A percentile compares a stretch with the other conserved stretches of the same genome.
These are phyloP conservation scores for Eutrema yunnanense DNA, from an alignment of 345 rosid genomes.

Conservation along the genomic window DNA sequence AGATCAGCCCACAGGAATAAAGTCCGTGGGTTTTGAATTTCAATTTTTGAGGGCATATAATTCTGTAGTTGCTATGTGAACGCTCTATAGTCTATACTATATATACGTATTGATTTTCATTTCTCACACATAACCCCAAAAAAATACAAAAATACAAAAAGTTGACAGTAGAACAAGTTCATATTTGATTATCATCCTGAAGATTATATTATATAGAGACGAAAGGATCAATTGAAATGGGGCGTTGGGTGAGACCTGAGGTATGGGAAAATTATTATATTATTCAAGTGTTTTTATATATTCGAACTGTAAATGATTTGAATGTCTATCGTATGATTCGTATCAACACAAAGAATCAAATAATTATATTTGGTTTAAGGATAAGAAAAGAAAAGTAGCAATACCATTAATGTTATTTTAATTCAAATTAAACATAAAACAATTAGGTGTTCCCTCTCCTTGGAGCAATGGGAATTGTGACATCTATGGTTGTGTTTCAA, in stretches of 20 bases:
- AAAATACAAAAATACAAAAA: not conserved
- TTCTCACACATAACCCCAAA: not conserved
- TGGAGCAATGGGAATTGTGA: slow-evolving; percentile 73
- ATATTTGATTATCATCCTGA: not conserved
- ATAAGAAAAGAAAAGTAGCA: not conserved
- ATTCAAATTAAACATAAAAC: not conserved
- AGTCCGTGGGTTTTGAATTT: not conserved
- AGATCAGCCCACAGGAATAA: slow-evolving; percentile 14
- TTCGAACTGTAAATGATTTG: not conserved
- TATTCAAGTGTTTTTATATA: not conserved
- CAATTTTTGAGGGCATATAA: not conserved
- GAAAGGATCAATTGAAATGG: slow-evolving; percentile 30
- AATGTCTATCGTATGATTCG: not conserved
- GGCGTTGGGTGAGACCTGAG: slow-evolving; percentile 76
- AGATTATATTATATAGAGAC: not conserved
- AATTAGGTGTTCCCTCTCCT: slow-evolving; percentile 62
- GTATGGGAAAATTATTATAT: slow-evolving; percentile 19
- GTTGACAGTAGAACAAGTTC: not conserved
- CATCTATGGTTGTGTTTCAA: slow-evolving; percentile 56
- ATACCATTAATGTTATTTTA: not conserved
- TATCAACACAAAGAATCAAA: not conserved
- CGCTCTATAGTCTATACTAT: not conserved
- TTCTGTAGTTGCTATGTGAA: not conserved
- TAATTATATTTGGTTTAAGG: not conserved
- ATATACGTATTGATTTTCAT: slow-evolving; percentile 7